These are phyloP conservation scores for Trichosporon ovoides DNA, from an alignment of 1,284 basidiomycete species.

Conservation along the genomic window DNA sequence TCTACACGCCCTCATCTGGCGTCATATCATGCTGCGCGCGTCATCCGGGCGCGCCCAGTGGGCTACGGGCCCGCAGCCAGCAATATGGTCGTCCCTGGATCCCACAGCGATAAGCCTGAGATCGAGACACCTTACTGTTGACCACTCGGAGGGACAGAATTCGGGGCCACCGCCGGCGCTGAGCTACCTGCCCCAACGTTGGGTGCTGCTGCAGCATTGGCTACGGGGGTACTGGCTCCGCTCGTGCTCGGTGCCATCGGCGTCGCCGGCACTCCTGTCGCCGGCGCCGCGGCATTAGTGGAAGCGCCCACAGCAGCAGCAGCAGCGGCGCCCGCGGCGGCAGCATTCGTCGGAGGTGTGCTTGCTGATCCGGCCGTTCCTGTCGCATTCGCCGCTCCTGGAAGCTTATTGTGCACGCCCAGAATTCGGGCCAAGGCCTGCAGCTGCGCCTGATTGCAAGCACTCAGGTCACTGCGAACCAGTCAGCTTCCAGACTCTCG, in stretches of 20 bases:
- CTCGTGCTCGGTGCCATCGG: neutral
- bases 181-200: neutral
- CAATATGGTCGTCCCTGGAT: no score
- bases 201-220: neutral
- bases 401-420: conserved; percentile 26
- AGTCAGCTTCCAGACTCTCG: neutral
- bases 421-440: conserved; percentile 31
- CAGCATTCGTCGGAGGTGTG: no score
- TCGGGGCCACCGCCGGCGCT: neutral
- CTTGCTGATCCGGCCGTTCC: no score
- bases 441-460: conserved; percentile 31
- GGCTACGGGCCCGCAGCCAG: no score
- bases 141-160: neutral
- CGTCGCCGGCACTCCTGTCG: neutral
- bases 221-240: neutral
- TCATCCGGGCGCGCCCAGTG: no score
- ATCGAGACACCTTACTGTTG: no score
- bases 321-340: no score
- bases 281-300: neutral
- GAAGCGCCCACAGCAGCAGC: no score
- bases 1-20: neutral
- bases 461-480: conserved; percentile 21
- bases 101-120: no score
- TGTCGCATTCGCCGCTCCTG: conserved; percentile 5
- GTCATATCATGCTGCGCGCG: neutral